These are phyloP conservation scores for Themeda triandra DNA, from an alignment of 176 grass and related monocot species.

Conservation along the genomic window DNA sequence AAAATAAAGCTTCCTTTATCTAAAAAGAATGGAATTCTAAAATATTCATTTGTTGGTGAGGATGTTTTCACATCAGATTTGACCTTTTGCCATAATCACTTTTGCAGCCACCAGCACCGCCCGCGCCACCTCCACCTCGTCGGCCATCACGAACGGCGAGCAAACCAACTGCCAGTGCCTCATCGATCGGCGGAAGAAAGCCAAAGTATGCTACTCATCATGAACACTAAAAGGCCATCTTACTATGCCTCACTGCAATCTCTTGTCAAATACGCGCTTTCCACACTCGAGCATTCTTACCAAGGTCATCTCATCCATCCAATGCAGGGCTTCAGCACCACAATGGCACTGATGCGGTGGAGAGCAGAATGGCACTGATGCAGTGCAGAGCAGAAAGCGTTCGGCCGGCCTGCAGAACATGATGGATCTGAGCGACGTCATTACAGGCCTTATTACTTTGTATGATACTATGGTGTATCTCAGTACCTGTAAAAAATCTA, in stretches of 20 bases:
- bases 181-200: conserved; percentile 53
- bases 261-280: neutral
- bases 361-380: conserved; percentile 32
- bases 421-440: neutral
- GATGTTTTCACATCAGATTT: neutral
- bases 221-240: conserved; percentile 7
- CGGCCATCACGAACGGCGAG: conserved; percentile 21
- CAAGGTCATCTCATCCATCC: neutral
- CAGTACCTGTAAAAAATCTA: neutral
- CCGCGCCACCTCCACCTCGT: conserved; percentile 18
- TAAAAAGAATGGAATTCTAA: neutral
- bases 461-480: neutral
- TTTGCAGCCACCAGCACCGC: conserved; percentile 44
- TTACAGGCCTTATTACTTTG: neutral
- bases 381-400: neutral
- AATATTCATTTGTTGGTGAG: neutral
- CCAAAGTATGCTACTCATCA: conserved; percentile 56
- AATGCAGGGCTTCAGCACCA: conserved; percentile 30
- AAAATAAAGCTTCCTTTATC: neutral
- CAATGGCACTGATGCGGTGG: conserved; percentile 43
- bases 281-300: neutral
- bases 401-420: neutral
- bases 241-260: neutral
- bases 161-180: conserved; percentile 33
- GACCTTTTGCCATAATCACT: conserved; percentile 31